phyloP scores from a whole-genome alignment of 495 filamentous ascomycete species.

The Beverwykella pulmonaria region DNA sequence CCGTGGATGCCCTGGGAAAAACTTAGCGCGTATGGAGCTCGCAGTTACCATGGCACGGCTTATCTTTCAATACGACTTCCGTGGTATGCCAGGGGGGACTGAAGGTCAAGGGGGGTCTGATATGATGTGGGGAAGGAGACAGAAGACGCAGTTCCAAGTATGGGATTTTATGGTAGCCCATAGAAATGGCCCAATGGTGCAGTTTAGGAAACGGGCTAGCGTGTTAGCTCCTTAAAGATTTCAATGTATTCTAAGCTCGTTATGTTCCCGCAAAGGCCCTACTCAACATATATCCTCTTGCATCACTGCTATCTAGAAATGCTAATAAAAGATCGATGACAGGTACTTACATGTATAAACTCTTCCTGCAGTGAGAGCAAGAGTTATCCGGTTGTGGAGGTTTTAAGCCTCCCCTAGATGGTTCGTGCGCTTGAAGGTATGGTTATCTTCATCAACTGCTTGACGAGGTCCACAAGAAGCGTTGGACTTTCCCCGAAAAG shows the following conservation, averaged over 20 bases:
- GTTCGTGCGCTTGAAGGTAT: background rate
- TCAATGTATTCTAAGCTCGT: slow-evolving; percentile 7
- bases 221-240: slow-evolving; percentile 1
- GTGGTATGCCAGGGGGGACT: slow-evolving; percentile 7
- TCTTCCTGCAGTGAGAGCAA: background rate
- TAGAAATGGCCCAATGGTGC: slow-evolving; percentile 22
- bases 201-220: slow-evolving; percentile 10
- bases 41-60: slow-evolving; percentile 17
- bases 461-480: background rate
- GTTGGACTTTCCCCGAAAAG: background rate
- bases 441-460: background rate
- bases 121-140: slow-evolving; percentile 17
- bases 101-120: slow-evolving; percentile 4
- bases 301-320: slow-evolving; percentile 15
- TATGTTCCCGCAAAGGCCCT: background rate
- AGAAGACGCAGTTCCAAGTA: slow-evolving; percentile 19
- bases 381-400: background rate
- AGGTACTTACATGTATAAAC: background rate
- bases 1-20: slow-evolving; percentile 14
- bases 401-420: background rate
- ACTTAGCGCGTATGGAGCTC: slow-evolving; percentile 14
- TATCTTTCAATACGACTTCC: slow-evolving; percentile 13
- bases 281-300: background rate
- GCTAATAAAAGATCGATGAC: background rate
- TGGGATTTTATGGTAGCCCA: slow-evolving; percentile 18